Conservation (phyloP, 2,329 filamentous ascomycete species). For the Plectosphaerella plurivora region DNA sequence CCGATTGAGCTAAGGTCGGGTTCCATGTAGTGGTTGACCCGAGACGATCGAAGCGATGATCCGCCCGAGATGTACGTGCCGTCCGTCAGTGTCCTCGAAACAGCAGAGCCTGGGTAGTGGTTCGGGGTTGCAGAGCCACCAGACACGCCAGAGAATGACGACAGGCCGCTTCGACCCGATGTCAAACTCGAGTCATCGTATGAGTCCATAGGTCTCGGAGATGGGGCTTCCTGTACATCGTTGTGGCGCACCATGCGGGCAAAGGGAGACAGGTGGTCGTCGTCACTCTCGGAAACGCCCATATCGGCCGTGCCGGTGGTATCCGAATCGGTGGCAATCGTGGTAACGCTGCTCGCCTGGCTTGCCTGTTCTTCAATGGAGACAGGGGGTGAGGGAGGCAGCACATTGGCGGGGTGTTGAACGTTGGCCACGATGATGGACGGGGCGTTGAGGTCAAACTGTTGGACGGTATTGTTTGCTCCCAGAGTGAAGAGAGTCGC, state of each 20-base stretch:
- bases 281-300: conserved; percentile 68
- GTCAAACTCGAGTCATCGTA: conserved; percentile 64
- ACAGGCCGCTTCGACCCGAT: conserved; percentile 60
- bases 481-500: conserved; percentile 91
- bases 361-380: conserved; percentile 69
- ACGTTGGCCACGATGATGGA: conserved; percentile 79
- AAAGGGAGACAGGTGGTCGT: conserved; percentile 70
- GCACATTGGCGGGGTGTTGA: conserved; percentile 74
- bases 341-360: conserved; percentile 40
- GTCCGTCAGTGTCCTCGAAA: conserved; percentile 53
- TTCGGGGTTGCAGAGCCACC: conserved; percentile 47
- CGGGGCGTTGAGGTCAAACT: conserved; percentile 87
- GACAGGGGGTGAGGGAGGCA: conserved; percentile 78
- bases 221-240: conserved; percentile 51
- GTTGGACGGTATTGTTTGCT: conserved; percentile 83
- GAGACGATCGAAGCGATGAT: conserved; percentile 46
- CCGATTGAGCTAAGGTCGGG: conserved; percentile 54
- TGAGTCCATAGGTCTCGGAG: conserved; percentile 47
- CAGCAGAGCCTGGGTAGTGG: conserved; percentile 43
- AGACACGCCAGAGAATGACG: conserved; percentile 52
- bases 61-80: conserved; percentile 65
- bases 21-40: conserved; percentile 20
- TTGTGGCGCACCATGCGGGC: conserved; percentile 71
- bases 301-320: conserved; percentile 51
- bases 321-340: conserved; percentile 47